Evolutionary conservation across 169 alveolate species (phyloP), one percentile per base, ranked within the genome.

Genomic region (Cyclospora cayetanensis): DNA sequence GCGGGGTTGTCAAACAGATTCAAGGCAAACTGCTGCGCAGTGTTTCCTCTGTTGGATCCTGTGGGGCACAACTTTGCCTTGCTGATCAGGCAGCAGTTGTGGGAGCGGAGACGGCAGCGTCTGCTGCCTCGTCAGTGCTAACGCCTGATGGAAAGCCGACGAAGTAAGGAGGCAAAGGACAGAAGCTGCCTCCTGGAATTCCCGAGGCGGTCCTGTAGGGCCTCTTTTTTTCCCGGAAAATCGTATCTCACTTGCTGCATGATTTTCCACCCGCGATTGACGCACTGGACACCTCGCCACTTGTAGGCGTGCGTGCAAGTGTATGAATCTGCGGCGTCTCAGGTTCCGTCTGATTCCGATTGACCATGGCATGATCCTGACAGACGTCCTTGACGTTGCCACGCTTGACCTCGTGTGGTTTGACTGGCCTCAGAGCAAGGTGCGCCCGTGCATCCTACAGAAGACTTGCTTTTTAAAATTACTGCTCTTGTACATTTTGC

Each of bases 321-420:
- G n/a, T n/a, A n/a, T 86, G 52, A 11, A 4, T 25, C 29, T 7
- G 74, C 34, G 12, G 3, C 31, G 39, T 79, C 15, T 35, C 93
- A 95, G 97, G 88, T 96, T 96, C 94, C 97, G 98, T 85, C 96
- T 99, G 53, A 96, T 99, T 25, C 99, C 99, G n/a, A 98, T 99
- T 41, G 99, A 99, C 94, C 99, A 99, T 95, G 99, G 99, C 1
- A 94, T 98, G 65, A 97, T 98, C 53, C 94, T 99, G 93, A 99
- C 99, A 12, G 99, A 98, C 93, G 97, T 96, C 55, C 95, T 98
- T 46, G 99, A 98, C 93, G 99, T 99, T 1, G 98, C 98, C n/a
- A 98, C 98, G 65, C 96, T 98, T 93, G 99, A 99, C 72, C 93
- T 98, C 83, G 99, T 98, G 25, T 99, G 99, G 99, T 97, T 97